Base-by-base conservation (phyloP, 75 land plant genomes). In the Pseudotsuga menziesii region DNA sequence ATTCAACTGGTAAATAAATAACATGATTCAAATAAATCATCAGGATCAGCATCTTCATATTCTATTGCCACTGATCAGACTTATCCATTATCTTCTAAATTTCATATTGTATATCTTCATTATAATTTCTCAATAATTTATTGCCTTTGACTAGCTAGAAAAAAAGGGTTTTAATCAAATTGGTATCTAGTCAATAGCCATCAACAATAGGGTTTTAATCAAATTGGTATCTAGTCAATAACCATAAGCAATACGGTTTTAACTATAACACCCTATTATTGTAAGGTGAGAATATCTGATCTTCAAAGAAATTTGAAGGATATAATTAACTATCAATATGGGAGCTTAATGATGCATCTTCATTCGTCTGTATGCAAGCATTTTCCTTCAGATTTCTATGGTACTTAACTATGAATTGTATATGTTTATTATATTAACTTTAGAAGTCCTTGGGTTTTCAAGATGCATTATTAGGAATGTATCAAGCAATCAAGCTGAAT, bases 1-100 rank as follows among this genome's bases (percentile, higher is more conserved):
- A 80, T 92, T 52, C 83, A 55, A 12, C 54, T 48, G 54, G 54
- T 48, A 48, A 48, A 48, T 48, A 11, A 48, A 48, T 48, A 41
- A 41, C 48, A 39, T 39, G 41, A 20, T 69, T 69, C 52, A 69
- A n/a, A 69, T 39, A 12, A n/a, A 69, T 20, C 22, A 39, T 69
- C 35, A 8, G 39, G 3, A 39, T 69, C 22, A n/a, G 39, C 72
- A 41, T 11, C 25, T 39, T 41, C 72, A 69, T 69, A 23, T n/a
- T 69, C 23, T 41, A 4, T 41, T 39, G 44, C 20, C 41, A 44
- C 17, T 41, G 48, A 25, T 69, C 54, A 9, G 23, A 69, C 11
- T 41, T 8, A 3, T 13, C 54, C n/a, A 39, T 39, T 39, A 41
- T 69, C 54, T 20, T 69, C 12, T 69, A 17, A 6, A 39, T 41